Evolutionary conservation across 805 yeast species (phyloP), one percentile per base, ranked within the genome.

Genomic region (Ogataea sp.): DNA sequence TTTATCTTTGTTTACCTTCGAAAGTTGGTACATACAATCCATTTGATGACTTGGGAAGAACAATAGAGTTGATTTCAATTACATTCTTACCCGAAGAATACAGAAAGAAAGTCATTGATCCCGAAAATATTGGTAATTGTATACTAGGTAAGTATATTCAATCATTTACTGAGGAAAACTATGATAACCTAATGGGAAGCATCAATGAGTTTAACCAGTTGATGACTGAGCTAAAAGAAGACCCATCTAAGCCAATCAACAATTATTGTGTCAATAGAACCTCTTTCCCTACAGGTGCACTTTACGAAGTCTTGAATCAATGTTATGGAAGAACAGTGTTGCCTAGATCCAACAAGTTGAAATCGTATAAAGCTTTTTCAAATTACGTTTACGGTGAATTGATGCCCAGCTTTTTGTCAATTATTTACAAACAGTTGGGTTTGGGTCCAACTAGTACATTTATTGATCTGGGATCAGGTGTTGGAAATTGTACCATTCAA

Each of bases 391-490:
- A 89, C 57, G 97, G 97, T 9, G 97, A 89, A 59, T 63, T 89
- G 42, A 66, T 89, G 55, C 97, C 97, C 1, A 64, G 69, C 5
- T 85, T 89, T 48, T 66, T 84, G 32, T 71, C 87, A 31, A 75
- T 70, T 47, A 81, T 84, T 3, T 83, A 80, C 51, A 55, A 64
- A 6, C 67, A 77, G 48, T 80, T 87, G 37, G 70, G 68, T 1
- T 61, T 88, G 37, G 58, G 64, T 28, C 67, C 75, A 1, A 60
- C 58, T 1, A 71, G 75, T 33, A 72, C 67, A n/a, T 88, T 87
- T 51, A 77, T 89, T 45, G 97, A 89, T 59, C 65, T 89, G 20
- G 97, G 97, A 0, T 86, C 95, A 0, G 97, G 97, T 14, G 96
- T 89, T 14, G 97, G 96, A 0, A 89, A 89, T 54, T 86, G 96